phyloP scores from a whole-genome alignment of 306 rosid species.

The Quercus engelmannii region DNA sequence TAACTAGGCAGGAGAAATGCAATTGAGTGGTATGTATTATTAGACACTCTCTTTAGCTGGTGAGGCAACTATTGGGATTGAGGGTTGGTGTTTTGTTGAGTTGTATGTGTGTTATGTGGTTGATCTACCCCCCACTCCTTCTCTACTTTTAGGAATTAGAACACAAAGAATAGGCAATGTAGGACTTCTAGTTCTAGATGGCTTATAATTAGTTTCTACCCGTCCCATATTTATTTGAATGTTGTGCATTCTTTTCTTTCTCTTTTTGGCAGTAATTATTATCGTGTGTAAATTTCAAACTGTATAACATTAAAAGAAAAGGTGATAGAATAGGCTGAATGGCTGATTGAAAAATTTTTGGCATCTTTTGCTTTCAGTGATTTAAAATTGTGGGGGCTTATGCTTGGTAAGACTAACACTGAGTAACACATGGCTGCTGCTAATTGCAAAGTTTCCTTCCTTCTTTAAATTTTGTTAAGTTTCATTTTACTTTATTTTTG shows the following conservation, averaged over 20 bases:
- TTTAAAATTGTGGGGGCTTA: neutral
- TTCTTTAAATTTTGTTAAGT: neutral
- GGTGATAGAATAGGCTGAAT: neutral
- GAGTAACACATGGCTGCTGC: neutral
- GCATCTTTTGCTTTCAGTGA: neutral
- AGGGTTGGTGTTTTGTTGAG: neutral
- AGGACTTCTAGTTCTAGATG: neutral
- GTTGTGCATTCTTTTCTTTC: neutral
- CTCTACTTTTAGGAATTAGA: neutral
- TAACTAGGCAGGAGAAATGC: too few relatives aligned
- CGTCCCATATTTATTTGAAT: neutral
- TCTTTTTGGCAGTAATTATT: neutral
- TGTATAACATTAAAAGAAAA: neutral
- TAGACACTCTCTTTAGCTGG: neutral
- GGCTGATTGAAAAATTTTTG: neutral
- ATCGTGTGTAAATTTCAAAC: neutral
- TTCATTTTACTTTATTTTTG: neutral
- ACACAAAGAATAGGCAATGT: neutral
- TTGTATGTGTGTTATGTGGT: neutral
- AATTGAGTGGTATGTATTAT: neutral
- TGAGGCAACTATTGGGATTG: neutral
- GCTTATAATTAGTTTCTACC: neutral
- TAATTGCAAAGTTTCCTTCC: neutral
- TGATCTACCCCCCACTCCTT: neutral
- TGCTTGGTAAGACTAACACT: neutral